A percentile compares a stretch with the other conserved stretches of the same genome.
Evolutionary conservation across 176 grass and related monocot genomes (phyloP).

Genomic region (Aegilops umbellulata): DNA sequence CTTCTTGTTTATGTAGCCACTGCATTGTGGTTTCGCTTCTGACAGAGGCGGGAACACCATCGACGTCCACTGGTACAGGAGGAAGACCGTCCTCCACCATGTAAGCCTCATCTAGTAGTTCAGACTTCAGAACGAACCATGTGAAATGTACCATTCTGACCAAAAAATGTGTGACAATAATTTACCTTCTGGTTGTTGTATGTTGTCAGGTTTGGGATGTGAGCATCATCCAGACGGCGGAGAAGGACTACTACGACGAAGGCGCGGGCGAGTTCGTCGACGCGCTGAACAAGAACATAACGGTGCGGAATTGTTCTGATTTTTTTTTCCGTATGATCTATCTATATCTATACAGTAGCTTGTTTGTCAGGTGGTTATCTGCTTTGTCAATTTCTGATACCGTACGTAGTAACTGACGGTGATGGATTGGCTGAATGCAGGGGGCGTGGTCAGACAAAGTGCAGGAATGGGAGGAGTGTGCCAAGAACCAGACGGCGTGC

Average conservation of each 20-base stretch:
- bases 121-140: not conserved
- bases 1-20: conserved; percentile 25
- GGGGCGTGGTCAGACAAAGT: conserved; percentile 59
- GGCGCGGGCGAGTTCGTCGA: conserved; percentile 12
- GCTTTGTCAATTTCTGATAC: not conserved
- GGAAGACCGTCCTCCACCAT: conserved; percentile 69
- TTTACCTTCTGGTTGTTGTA: not conserved
- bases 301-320: not conserved
- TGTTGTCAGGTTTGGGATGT: conserved; percentile 41
- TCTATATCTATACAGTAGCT: no score
- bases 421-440: not conserved
- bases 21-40: conserved; percentile 65
- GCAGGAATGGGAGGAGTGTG: conserved; percentile 51
- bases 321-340: not conserved
- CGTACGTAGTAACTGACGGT: not conserved
- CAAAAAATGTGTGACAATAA: not conserved
- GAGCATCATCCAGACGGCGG: conserved; percentile 36
- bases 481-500: conserved; percentile 39
- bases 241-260: conserved; percentile 11
- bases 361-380: not conserved
- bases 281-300: conserved; percentile 32
- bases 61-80: conserved; percentile 56
- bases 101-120: not conserved
- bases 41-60: conserved; percentile 70
- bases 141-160: not conserved